Base-by-base conservation (phyloP, 495 filamentous ascomycete species). In the Tuber umbilicatum region DNA sequence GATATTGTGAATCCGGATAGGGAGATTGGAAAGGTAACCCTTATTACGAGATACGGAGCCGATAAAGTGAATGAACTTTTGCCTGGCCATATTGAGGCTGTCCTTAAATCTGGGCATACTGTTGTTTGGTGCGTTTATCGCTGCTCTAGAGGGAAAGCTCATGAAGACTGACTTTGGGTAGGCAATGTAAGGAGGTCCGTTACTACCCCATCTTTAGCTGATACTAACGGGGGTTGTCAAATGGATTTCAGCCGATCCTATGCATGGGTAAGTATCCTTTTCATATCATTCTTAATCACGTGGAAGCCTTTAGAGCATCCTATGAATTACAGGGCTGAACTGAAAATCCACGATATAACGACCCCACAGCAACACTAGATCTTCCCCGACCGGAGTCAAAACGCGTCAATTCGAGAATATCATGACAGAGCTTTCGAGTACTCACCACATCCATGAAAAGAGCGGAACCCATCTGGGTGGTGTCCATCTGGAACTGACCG, bases 21-120 rank as follows among this genome's bases (percentile, higher is more conserved):
- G 78, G 93, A 97, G 78, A 86, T 91, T 42, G 95, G 95, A 37
- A 97, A 97, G 83, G 90, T 99, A 31, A 97, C 94, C 1, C 88
- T 99, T 39, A 99, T 99, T 82, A 97, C 96, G 2, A 90, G 95
- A 19, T 99, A 98, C 83, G 95, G 95, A 60, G 91, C 91, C 38
- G 84, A 83, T 35, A 91, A 91, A 70, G 91, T 99, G 69, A 84
- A 87, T 37, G 76, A 85, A 3, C 87, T 94, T 71, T 87, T 99
- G 2, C 91, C 92, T 0, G 86, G 83, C 2, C 95, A 99, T 84
- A 97, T 99, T 81, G 87, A 90, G 73, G 92, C 92, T 68, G 95
- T 99, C 31, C 89, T 94, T 80, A 83, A 85, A 76, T 92, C 91
- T 72, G 87, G 87, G 2, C 90, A 94, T 82, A 82, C 88, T 35